Evolutionary conservation across 2,329 filamentous ascomycete genomes (phyloP), one percentile per base, ranked within the genome.

Genomic region (Aspergillus sp.): DNA sequence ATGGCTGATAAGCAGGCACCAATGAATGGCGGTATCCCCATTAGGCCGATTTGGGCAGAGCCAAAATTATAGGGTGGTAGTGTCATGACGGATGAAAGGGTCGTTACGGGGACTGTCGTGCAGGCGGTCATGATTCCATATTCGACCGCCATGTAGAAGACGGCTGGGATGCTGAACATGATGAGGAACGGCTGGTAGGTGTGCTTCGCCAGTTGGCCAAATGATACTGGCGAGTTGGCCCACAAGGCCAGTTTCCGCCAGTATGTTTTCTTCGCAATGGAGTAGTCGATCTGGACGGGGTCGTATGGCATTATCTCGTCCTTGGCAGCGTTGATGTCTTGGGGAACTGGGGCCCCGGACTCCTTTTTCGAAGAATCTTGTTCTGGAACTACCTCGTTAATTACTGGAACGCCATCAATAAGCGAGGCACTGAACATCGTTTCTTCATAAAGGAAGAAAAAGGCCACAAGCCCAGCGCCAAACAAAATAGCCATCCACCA

Each of bases 401-500:
- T 31, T 9, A 31, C 27, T 31, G 27, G 27, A 11, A 31, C 27
- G 3, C 27, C 27, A 8, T 31, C 27, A 11, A 31, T 31, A 31
- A 31, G 27, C 8, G 27, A 31, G 9, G 27, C 27, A 31, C 8
- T 31, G 9, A 31, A 66, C 50, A 62, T 75, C 0, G 72, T 75
- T 57, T 78, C 81, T 44, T 82, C 77, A 54, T 77, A 82, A 12
- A 71, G 59, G 52, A 82, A 80, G 1, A 75, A 33, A 41, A 81
- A 73, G 11, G 75, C 57, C 3, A 81, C 3, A 0, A 81, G 55
- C 6, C 70, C 68, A 8, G 68, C 55, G 2, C 73, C 72, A 23
- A 80, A 68, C 33, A 80, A 66, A 49, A 80, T 77, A 17, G 69
- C 69, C 45, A 66, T 74, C 72, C 73, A 82, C 79, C 79, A 81